phyloP scores from a whole-genome alignment of 164 flowering plant species.

The Chimonanthus praecox region DNA sequence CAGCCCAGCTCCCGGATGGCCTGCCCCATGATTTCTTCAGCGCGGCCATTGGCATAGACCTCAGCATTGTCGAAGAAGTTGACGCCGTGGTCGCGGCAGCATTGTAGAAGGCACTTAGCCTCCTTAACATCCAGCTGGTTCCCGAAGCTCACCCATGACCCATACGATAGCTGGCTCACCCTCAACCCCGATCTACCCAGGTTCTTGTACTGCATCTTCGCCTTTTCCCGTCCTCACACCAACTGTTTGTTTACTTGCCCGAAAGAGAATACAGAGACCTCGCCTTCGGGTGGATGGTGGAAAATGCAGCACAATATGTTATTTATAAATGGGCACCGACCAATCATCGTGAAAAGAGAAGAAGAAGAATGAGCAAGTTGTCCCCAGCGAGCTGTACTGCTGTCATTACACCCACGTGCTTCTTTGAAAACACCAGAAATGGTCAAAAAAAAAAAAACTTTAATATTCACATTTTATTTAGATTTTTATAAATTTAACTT shows the following conservation, averaged over 20 bases:
- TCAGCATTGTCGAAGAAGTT: slow-evolving; percentile 99
- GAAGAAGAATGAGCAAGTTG: no score
- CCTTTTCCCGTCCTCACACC: background rate
- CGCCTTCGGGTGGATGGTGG: no score
- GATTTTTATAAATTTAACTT: no score
- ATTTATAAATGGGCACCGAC: no score
- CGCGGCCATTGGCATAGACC: slow-evolving; percentile 97
- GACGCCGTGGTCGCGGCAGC: slow-evolving; percentile 92
- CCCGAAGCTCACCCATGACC: slow-evolving; percentile 98
- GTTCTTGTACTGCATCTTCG: slow-evolving; percentile 86
- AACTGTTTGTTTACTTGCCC: background rate
- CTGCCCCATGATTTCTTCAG: slow-evolving; percentile 99
- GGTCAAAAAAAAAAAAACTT: no score
- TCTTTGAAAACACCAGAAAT: no score
- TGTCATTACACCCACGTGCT: no score
- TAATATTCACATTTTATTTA: no score
- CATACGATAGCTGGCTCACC: slow-evolving; percentile 94
- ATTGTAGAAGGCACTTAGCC: slow-evolving; percentile 81
- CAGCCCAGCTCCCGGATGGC: slow-evolving; percentile 95
- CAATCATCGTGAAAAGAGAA: no score
- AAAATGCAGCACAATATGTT: no score
- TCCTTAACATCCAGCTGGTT: slow-evolving; percentile 97
- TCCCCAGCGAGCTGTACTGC: no score
- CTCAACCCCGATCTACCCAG: slow-evolving; percentile 82
- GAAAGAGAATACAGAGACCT: no score